Evolutionary conservation across 257 asterid species (phyloP), one percentile per base, ranked within the genome.

Genomic region (Lantana camara): DNA sequence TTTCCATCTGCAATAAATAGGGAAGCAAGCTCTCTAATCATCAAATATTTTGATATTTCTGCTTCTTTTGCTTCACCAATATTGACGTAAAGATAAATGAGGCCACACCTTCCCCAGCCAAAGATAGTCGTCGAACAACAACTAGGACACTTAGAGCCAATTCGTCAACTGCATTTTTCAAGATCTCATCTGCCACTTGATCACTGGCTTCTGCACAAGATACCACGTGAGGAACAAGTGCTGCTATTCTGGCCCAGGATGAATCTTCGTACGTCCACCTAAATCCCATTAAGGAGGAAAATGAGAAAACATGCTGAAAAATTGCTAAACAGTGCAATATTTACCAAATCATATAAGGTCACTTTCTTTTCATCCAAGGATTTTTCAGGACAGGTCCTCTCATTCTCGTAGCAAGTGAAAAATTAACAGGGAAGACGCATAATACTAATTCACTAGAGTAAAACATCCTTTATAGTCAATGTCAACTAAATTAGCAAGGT

Each of bases 261-360:
- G 96, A 72, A 85, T 93, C 99, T 77, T 89, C 96, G 78, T 93
- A 93, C 73, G 97, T 90, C 99, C 99, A 93, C 97, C 98, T 93
- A 83, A 80, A 78, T 80, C 78, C 85, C 84, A 80, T 86, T 68
- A 71, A 86, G 83, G 78, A 73, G 73, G 72, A 73, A 76, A 57
- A 75, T 68, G 47, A 76, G 78, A 35, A 68, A 64, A 35, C 63
- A 68, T 68, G 77, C 70, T 63, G 57, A 68, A 45, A 59, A 23
- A 60, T 60, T 57, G 61, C 23, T 22, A n/a, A 37, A 30, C 59
- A 35, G 52, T 44, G 57, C 55, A 49, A 32, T 15, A 22, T 68
- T 15, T 60, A 63, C 24, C 40, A 54, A 34, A 57, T 34, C 23
- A 51, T 27, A 48, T 45, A 62, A 42, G 61, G 45, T 45, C 62